These are phyloP conservation scores for Erysimum cheiri DNA, from an alignment of 441 rosid genomes.

Conservation along the genomic window DNA sequence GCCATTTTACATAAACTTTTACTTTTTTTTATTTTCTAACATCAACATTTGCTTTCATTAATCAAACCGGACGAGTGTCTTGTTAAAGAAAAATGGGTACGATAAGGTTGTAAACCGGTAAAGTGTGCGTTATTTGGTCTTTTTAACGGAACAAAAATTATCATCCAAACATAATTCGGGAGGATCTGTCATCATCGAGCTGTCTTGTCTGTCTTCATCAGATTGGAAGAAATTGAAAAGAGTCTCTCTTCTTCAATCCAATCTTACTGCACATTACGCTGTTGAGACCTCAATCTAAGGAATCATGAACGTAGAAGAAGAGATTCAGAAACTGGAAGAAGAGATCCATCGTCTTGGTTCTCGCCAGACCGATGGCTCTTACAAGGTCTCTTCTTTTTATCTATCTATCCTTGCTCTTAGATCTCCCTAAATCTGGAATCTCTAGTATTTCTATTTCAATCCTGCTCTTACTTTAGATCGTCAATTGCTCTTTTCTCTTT, in stretches of 20 bases:
- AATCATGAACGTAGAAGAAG: slow-evolving; percentile 90
- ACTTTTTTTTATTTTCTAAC: no score
- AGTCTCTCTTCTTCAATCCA: slow-evolving; percentile 17
- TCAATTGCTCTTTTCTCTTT: not conserved
- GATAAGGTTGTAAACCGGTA: not conserved
- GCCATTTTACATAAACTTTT: no score
- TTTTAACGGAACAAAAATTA: not conserved
- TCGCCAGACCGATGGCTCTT: slow-evolving; percentile 87
- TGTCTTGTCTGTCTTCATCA: not conserved
- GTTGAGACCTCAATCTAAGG: slow-evolving; percentile 5
- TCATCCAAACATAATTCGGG: not conserved
- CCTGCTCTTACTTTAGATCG: slow-evolving; percentile 30
- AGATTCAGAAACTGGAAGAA: slow-evolving; percentile 77
- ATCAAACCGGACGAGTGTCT: not conserved
- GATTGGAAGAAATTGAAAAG: no score
- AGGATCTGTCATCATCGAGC: slow-evolving; percentile 1
- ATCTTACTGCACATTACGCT: not conserved
- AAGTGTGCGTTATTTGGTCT: not conserved
- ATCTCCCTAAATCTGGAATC: slow-evolving; percentile 23
- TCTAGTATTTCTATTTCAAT: not conserved
- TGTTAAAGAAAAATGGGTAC: not conserved
- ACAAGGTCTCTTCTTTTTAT: slow-evolving; percentile 59
- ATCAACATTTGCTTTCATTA: no score
- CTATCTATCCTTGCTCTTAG: slow-evolving; percentile 7
- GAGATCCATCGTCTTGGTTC: slow-evolving; percentile 89